Evolutionary conservation across 495 filamentous ascomycete genomes (phyloP), one percentile per base, ranked within the genome.

Genomic region (Jackrogersella minutella): DNA sequence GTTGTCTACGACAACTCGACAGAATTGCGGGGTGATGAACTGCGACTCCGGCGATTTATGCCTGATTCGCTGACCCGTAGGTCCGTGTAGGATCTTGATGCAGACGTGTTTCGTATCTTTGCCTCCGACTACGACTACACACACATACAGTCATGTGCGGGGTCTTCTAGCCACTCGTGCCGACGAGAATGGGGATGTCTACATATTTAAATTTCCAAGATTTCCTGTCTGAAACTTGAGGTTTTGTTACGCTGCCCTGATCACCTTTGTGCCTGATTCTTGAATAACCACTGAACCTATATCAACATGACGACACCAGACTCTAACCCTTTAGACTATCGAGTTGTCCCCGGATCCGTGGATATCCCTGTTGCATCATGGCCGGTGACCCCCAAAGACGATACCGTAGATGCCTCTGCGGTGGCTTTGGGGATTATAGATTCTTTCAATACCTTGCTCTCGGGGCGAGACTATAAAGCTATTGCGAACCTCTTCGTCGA

Each of bases 291-390:
- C n/a, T n/a, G 34, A 58, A 46, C 6, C 3, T 11, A 22, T 10
- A 37, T 19, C 10, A 47, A 50, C 37, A 65, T 64, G 60, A 16
- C 54, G n/a, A 51, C 57, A 3, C n/a, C 16, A 41, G 30, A 28
- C 21, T 43, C 66, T 28, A 11, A 58, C 21, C 78, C 75, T n/a
- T 86, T 87, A 17, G 78, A 80, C 68, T 79, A 88, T 54, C 80
- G 85, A 41, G 72, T 83, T 33, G 87, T 86, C 63, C 83, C 86
- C 1, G 88, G 88, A 30, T 90, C 88, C 3, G 62, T 79, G 68
- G 84, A 85, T 56, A 76, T 87, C 51, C 74, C 79, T 2, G 63
- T 79, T 13, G 79, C 72, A 24, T 52, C 70, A 28, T 83, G 78
- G 75, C 82, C 82, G 5, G 58, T 49, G n/a, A 62, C 74, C 1